Percentiles rank a stretch among this genome's conserved stretches.
Evolutionary conservation across 257 asterid species (phyloP).

Genomic region (Solanum microdontum): DNA sequence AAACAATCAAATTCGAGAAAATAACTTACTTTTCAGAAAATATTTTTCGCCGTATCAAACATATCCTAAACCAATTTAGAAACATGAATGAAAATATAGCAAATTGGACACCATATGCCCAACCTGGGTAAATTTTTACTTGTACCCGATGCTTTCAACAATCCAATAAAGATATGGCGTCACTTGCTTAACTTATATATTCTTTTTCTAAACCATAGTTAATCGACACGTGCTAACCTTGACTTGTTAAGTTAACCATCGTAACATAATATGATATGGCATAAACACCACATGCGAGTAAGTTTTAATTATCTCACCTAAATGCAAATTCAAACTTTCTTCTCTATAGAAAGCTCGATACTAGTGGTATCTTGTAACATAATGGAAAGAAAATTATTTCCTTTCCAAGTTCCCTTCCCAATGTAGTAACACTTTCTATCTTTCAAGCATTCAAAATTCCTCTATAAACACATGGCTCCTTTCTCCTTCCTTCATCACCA

Average conservation of each 20-base stretch:
- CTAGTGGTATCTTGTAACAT: slow-evolving; percentile 1
- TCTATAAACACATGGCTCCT: too few species aligned
- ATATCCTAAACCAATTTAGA: neutral
- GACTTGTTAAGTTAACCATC: neutral
- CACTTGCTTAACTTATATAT: neutral
- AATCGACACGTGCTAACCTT: neutral
- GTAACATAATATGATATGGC: neutral
- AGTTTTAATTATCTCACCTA: neutral
- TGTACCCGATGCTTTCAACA: neutral
- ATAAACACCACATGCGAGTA: neutral
- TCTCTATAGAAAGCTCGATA: neutral
- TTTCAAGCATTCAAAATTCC: too few species aligned
- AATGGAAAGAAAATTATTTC: slow-evolving; percentile 8
- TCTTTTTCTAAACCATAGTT: neutral
- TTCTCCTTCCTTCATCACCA: neutral
- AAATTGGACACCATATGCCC: neutral
- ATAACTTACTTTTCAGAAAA: neutral
- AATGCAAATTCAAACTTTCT: slow-evolving; percentile 1
- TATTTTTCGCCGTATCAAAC: too few species aligned
- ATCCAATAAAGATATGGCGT: neutral
- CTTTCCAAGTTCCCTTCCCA: slow-evolving; percentile 12
- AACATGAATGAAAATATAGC: neutral
- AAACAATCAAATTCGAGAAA: neutral
- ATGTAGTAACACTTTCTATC: neutral
- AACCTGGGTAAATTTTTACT: neutral